Evolutionary conservation across 2,329 filamentous ascomycete genomes (phyloP), one percentile per base, ranked within the genome.

Genomic region (Alternaria sp.): DNA sequence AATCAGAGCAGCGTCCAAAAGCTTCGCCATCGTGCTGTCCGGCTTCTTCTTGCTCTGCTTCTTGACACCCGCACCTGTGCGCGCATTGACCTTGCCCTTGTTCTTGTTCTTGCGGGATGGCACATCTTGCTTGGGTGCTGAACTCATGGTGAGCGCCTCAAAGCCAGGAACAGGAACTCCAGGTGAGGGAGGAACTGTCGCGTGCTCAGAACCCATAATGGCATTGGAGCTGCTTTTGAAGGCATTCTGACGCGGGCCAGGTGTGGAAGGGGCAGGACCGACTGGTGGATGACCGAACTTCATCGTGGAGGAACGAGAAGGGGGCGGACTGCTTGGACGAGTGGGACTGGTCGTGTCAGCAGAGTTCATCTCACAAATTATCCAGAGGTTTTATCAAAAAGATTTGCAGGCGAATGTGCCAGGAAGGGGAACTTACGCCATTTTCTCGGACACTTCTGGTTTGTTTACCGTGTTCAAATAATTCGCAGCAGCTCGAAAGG

Each of bases 151-250:
- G 17, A 54, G 33, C 24, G 46, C 11, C 6, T 39, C 33, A 23
- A 52, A 50, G 7, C 24, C 24, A 21, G 52, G 42, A n/a, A 40
- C 21, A 26, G 54, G 54, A 4, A 52, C 26, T n/a, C 51, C 41
- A 5, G 62, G 62, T 7, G 62, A 65, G 3, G 62, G 62, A 6
- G 62, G 62, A 21, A 65, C 49, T 5, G 29, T 24, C 1, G 58
- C 41, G 14, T 39, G 48, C 17, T 54, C 42, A 1, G 56, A 42
- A 9, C 56, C 36, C n/a, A 58, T 33, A 31, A 62, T 49, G 23
- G 46, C 41, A 21, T 56, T 58, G 23, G 4, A 34, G 5, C 10
- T 34, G 8, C 31, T 24, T 0, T 14, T 42, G 13, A 24, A 31
- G 29, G 24, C 8, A 23, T 36, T 42, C 9, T 29, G 10, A 8